Base-by-base conservation (phyloP, 179 eudicot species). In the Actinidia arguta region DNA sequence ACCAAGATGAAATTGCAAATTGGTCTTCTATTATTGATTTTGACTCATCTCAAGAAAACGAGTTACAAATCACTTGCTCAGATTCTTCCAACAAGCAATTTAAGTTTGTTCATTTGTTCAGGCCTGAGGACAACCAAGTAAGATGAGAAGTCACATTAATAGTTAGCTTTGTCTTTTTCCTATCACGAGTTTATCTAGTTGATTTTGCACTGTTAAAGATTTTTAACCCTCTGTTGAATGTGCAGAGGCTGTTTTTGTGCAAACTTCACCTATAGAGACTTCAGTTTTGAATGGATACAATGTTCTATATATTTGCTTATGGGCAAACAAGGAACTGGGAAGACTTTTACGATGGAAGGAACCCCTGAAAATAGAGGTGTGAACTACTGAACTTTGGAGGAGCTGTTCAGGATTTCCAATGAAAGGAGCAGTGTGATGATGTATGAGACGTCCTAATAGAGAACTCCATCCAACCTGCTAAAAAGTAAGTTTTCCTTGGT, bases 301-400 rank as follows among this genome's bases (percentile, higher is more conserved):
- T 80, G 99, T 95, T n/a, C 67, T 96, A 98, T 84, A 96, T 96
- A 70, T 96, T 96, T 87, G 99, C 99, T 25, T 96, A 96, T 78
- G 99, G 99, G 62, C 99, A 96, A 82, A 96, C 99, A 66, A 98
- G 99, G 76, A 96, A n/a, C 99, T 0, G 99, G 99, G n/a, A 96
- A 96, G 85, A 96, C 99, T 51, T 96, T 92, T 83, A 96, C 99
- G 0, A 96, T 96, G 98, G 99, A 96, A 91, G 99, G 99, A 79
- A 92, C 95, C 10, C 85, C 91, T 62, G 99, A 89, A 76, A 90
- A 89, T 85, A 91, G 99, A 75, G 99, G 99, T 51, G 99, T 96
- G 64, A 96, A 96, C 86, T 96, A 95, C 83, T 85, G 95, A 72
- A 93, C 99, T 0, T 78, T 96, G 84, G 93, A 92, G 87, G 94